phyloP scores from a whole-genome alignment of 768 basidiomycete species.

The Boletus reticulatus region DNA sequence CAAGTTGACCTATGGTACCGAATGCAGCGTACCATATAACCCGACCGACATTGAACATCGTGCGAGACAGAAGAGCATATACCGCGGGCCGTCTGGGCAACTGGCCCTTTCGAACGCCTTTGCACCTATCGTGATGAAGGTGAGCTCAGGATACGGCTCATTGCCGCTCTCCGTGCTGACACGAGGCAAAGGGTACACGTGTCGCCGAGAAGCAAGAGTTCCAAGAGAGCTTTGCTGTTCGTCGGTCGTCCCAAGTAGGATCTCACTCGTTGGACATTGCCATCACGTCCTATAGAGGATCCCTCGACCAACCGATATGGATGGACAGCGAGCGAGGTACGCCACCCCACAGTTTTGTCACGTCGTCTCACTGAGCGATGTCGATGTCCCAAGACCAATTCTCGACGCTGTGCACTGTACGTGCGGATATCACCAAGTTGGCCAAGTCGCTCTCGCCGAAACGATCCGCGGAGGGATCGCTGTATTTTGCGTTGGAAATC shows the following conservation, averaged over 20 bases:
- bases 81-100: slow-evolving; percentile 37
- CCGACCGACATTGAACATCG: slow-evolving; percentile 39
- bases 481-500: slow-evolving; percentile 29
- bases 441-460: slow-evolving; percentile 22
- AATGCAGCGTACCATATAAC: slow-evolving; percentile 38
- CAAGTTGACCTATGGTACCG: slow-evolving; percentile 47
- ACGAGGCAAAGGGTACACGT: slow-evolving; percentile 36
- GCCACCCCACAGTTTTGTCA: neutral
- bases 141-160: slow-evolving; percentile 9
- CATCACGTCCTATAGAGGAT: slow-evolving; percentile 34
- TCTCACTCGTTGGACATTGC: slow-evolving; percentile 21
- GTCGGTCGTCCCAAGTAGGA: slow-evolving; percentile 20
- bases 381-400: slow-evolving; percentile 27
- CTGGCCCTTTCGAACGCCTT: slow-evolving; percentile 40
- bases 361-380: neutral
- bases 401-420: slow-evolving; percentile 35
- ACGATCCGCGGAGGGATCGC: slow-evolving; percentile 20
- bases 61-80: slow-evolving; percentile 30
- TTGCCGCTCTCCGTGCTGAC: neutral
- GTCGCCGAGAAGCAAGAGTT: slow-evolving; percentile 47
- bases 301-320: slow-evolving; percentile 29
- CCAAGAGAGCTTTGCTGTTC: slow-evolving; percentile 35
- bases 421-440: slow-evolving; percentile 32
- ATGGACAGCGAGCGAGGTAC: slow-evolving; percentile 34
- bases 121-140: slow-evolving; percentile 42